Percentiles rank a stretch among this genome's conserved stretches.
phyloP scores from a whole-genome alignment of 805 yeast genomes.

The Wickerhamiella azymoides region DNA sequence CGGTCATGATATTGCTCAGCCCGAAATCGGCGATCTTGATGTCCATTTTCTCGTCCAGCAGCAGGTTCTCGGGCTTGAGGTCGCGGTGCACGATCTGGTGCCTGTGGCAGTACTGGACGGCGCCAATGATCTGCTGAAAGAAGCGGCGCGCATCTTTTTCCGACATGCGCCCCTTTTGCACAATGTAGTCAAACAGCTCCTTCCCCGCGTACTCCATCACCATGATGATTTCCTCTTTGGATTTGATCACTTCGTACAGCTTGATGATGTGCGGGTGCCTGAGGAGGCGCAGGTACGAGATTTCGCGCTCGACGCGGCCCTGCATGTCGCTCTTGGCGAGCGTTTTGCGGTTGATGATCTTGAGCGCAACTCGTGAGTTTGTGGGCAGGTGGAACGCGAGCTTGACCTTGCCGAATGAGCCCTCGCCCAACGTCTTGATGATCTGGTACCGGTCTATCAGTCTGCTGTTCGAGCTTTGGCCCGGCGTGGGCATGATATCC shows the following conservation, averaged over 20 bases:
- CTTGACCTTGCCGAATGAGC: constrained; percentile 92
- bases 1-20: constrained; percentile 89
- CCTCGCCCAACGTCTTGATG: constrained; percentile 86
- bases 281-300: constrained; percentile 69
- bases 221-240: constrained; percentile 92
- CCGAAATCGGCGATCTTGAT: constrained; percentile 97
- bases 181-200: constrained; percentile 88
- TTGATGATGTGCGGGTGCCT: constrained; percentile 96
- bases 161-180: constrained; percentile 82
- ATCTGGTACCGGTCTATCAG: constrained; percentile 82
- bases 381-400: constrained; percentile 81
- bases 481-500: constrained; percentile 18
- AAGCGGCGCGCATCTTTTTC: constrained; percentile 86
- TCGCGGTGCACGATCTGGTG: constrained; percentile 96
- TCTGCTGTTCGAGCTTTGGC: constrained; percentile 23
- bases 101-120: constrained; percentile 91
- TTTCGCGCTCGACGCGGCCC: constrained; percentile 89
- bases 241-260: constrained; percentile 85
- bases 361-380: constrained; percentile 83
- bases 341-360: constrained; percentile 83
- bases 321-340: constrained; percentile 94
- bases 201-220: constrained; percentile 96
- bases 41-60: constrained; percentile 77
- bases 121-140: constrained; percentile 92
- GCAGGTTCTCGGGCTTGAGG: constrained; percentile 85